phyloP scores from a whole-genome alignment of 2,329 filamentous ascomycete species.

The Arthrinium phaeospermum region DNA sequence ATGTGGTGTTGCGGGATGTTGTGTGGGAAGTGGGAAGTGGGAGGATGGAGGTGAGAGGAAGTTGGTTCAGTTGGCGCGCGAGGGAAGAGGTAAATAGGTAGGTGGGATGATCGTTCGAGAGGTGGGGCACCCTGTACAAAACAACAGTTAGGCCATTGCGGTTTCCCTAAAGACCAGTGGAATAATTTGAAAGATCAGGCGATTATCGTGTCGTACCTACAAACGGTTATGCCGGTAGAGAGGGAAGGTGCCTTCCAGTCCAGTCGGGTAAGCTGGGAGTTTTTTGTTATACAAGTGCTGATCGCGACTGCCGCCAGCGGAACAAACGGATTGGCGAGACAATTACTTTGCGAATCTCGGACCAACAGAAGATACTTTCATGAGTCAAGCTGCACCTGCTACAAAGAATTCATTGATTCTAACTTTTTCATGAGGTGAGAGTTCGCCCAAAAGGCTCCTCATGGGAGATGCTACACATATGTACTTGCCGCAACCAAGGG shows the following conservation, averaged over 20 bases:
- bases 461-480: not conserved
- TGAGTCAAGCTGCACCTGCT: not conserved
- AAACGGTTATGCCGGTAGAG: constrained; percentile 4
- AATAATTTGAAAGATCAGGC: constrained; percentile 11
- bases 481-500: not conserved
- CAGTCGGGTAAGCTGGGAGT: constrained; percentile 3
- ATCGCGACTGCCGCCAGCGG: not conserved
- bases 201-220: constrained; percentile 16
- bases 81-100: constrained; percentile 18
- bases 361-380: not conserved
- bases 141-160: constrained; percentile 13
- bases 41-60: constrained; percentile 11
- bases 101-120: constrained; percentile 14
- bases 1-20: constrained; percentile 19
- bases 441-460: not conserved
- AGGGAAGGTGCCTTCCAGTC: not conserved
- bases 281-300: not conserved
- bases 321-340: not conserved
- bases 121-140: constrained; percentile 16
- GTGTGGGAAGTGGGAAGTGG: constrained; percentile 6
- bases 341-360: constrained; percentile 5
- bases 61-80: constrained; percentile 23
- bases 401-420: not conserved
- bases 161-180: not conserved
- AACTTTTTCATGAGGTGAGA: not conserved